A percentile compares a stretch with the other conserved stretches of the same genome.
phyloP scores from a whole-genome alignment of 495 filamentous ascomycete species.

The Aspergillus nidulans region DNA sequence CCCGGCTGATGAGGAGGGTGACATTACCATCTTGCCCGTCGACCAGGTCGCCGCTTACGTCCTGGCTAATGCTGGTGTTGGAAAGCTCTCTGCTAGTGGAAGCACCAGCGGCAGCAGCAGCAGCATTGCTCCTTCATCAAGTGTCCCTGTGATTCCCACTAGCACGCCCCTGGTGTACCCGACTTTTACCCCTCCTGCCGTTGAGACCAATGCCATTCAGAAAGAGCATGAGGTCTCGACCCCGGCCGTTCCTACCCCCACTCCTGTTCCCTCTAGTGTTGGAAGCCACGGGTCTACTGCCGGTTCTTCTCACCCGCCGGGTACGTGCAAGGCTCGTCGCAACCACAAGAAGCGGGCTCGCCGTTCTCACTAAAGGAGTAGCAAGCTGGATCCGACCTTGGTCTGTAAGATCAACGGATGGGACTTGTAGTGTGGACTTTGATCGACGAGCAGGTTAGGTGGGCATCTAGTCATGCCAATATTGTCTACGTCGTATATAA shows the following conservation, averaged over 20 bases:
- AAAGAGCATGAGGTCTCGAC: background rate
- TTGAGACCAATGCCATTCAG: background rate
- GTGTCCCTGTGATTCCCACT: background rate
- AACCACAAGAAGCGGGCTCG: background rate
- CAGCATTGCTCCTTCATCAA: constrained; percentile 3
- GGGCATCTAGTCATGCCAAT: too few species aligned
- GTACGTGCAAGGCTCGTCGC: background rate
- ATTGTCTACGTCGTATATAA: too few species aligned
- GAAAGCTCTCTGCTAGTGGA: constrained; percentile 18
- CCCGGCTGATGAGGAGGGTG: constrained; percentile 19
- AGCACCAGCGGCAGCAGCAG: constrained; percentile 11
- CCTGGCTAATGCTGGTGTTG: constrained; percentile 25
- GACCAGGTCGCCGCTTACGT: constrained; percentile 24
- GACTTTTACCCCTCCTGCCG: background rate
- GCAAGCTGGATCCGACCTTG: background rate
- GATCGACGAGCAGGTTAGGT: too few species aligned
- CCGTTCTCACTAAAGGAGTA: background rate
- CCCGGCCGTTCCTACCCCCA: background rate
- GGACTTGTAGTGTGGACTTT: too few species aligned
- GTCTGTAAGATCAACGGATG: background rate
- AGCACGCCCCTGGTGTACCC: background rate
- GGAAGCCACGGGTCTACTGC: background rate
- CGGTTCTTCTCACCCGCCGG: background rate
- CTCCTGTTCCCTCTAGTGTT: background rate
- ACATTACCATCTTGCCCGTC: constrained; percentile 15